Conservation (phyloP, 805 yeast species). For the Metschnikowia chrysomelidarum region DNA sequence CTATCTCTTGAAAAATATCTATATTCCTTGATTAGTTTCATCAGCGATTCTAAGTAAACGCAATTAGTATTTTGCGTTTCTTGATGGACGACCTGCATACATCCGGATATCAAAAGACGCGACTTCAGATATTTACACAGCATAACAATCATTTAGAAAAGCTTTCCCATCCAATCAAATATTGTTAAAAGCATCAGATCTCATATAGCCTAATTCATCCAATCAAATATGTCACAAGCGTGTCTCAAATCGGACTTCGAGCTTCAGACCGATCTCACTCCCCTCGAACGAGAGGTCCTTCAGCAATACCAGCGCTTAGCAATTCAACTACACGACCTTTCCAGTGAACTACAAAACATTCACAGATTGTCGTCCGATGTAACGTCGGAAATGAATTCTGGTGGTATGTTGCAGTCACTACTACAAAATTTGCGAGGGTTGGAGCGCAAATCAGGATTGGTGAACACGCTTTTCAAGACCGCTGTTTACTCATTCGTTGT, state of each 20-base stretch:
- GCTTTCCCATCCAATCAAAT: background rate
- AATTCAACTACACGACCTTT: constrained; percentile 28
- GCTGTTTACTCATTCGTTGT: constrained; percentile 71
- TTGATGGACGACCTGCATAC: background rate
- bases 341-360: constrained; percentile 33
- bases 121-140: background rate
- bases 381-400: background rate
- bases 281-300: constrained; percentile 35
- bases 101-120: background rate
- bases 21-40: too few species aligned
- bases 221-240: constrained; percentile 1
- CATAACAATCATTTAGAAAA: background rate
- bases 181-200: too few species aligned
- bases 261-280: constrained; percentile 19
- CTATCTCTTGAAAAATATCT: too few species aligned
- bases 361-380: constrained; percentile 10
- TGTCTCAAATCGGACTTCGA: constrained; percentile 12
- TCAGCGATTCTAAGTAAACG: too few species aligned
- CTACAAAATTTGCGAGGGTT: constrained; percentile 53
- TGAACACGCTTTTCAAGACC: constrained; percentile 64
- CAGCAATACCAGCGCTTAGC: constrained; percentile 39
- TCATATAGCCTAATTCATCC: too few species aligned
- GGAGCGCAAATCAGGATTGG: constrained; percentile 62
- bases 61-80: too few species aligned
- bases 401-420: constrained; percentile 29